Evolutionary conservation across 75 land plant species (phyloP).

Genomic region (Sequoia sempervirens): DNA sequence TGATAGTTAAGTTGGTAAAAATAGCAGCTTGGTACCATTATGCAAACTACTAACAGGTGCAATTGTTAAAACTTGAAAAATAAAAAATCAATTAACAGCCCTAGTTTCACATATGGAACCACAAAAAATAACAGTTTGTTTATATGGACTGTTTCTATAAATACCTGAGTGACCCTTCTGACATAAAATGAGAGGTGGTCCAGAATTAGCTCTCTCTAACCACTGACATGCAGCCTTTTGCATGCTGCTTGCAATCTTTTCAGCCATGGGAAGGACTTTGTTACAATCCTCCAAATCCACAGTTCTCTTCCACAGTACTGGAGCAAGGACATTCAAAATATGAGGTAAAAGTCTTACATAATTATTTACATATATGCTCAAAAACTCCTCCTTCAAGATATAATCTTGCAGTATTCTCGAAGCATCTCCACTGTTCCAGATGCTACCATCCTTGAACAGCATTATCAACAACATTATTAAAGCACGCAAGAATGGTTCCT

Average conservation of each 20-base stretch:
- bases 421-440: conserved; percentile 47
- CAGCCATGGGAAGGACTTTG: conserved; percentile 14
- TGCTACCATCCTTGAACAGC: conserved; percentile 27
- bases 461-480: conserved; percentile 45
- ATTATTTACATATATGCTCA: conserved; percentile 22
- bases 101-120: neutral
- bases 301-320: conserved; percentile 19
- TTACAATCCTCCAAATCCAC: conserved; percentile 13
- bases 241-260: conserved; percentile 10
- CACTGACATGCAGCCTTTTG: conserved; percentile 37
- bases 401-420: conserved; percentile 23
- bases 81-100: neutral
- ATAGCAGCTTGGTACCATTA: neutral
- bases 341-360: conserved; percentile 60
- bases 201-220: conserved; percentile 45
- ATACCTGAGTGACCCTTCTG: conserved; percentile 29
- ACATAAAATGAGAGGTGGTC: conserved; percentile 34
- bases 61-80: neutral
- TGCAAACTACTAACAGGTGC: neutral
- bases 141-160: neutral
- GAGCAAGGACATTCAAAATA: conserved; percentile 49
- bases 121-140: neutral
- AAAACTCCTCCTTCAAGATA: conserved; percentile 30
- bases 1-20: conserved; percentile 9
- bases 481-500: conserved; percentile 68